These are phyloP conservation scores for Alternaria atra DNA, from an alignment of 2,329 filamentous ascomycete genomes.

Conservation along the genomic window DNA sequence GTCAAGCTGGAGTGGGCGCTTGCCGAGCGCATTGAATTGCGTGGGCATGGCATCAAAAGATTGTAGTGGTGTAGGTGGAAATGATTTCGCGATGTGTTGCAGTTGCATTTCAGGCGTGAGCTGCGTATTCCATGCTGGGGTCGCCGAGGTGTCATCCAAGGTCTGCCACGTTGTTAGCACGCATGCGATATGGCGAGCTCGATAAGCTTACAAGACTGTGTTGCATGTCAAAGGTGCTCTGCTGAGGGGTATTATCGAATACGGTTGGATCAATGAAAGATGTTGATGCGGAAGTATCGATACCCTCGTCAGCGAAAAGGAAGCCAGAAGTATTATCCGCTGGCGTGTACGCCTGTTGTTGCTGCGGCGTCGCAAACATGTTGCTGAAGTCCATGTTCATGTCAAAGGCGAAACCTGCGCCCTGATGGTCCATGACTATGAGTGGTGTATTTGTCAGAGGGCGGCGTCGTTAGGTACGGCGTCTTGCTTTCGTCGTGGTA, in stretches of 20 bases:
- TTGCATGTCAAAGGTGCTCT: slow-evolving; percentile 35
- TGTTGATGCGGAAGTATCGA: slow-evolving; percentile 40
- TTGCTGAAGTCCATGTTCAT: slow-evolving; percentile 42
- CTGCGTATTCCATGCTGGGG: slow-evolving; percentile 38
- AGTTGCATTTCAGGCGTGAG: slow-evolving; percentile 28
- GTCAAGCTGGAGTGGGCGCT: slow-evolving; percentile 45
- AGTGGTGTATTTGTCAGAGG: slow-evolving; percentile 30
- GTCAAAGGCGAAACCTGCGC: slow-evolving; percentile 45
- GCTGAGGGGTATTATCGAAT: slow-evolving; percentile 31
- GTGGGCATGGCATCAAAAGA: slow-evolving; percentile 39
- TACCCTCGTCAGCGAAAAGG: slow-evolving; percentile 47
- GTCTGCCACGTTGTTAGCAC: slow-evolving; percentile 25
- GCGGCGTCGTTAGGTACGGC: slow-evolving; percentile 21
- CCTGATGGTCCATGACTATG: slow-evolving; percentile 36
- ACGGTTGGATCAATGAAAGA: slow-evolving; percentile 31
- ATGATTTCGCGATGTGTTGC: slow-evolving; percentile 31
- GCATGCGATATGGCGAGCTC: background rate
- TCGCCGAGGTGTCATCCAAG: slow-evolving; percentile 47
- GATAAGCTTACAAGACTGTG: slow-evolving; percentile 41
- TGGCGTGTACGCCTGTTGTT: slow-evolving; percentile 33
- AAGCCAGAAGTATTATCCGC: slow-evolving; percentile 44
- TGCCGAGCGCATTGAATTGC: slow-evolving; percentile 34
- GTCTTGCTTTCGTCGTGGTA: slow-evolving; percentile 10
- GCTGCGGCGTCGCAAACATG: slow-evolving; percentile 34
- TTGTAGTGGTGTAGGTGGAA: slow-evolving; percentile 37